phyloP scores from a whole-genome alignment of 371 early-diverging fungal genomes.

The Rhizomucor pusillus region DNA sequence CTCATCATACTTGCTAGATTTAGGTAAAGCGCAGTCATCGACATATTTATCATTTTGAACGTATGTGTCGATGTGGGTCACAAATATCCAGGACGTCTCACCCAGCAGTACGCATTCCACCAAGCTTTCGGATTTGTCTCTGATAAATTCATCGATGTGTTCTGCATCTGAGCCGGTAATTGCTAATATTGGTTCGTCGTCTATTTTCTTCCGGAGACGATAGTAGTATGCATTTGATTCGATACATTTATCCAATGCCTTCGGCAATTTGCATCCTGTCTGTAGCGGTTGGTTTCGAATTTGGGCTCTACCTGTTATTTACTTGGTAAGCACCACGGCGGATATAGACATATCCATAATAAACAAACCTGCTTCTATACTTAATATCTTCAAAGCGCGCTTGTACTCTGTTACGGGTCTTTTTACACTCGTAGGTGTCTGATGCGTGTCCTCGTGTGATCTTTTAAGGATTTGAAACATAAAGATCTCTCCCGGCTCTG shows the following conservation, averaged over 20 bases:
- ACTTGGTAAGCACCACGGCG: too few relatives aligned
- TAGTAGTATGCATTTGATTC: not conserved
- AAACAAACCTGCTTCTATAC: too few relatives aligned
- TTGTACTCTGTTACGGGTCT: too few relatives aligned
- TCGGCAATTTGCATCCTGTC: not conserved
- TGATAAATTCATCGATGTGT: not conserved
- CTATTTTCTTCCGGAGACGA: not conserved
- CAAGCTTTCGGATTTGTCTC: not conserved
- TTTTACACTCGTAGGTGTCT: too few relatives aligned
- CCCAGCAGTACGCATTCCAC: conserved; percentile 4
- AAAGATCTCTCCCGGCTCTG: too few relatives aligned
- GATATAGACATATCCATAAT: too few relatives aligned
- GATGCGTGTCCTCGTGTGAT: too few relatives aligned
- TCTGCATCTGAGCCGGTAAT: not conserved
- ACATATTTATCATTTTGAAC: not conserved
- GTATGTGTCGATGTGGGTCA: conserved; percentile 1
- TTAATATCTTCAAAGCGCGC: too few relatives aligned
- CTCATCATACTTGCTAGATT: not conserved
- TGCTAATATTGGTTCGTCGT: not conserved
- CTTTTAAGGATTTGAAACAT: too few relatives aligned
- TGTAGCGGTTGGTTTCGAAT: conserved; percentile 2
- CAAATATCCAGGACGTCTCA: not conserved
- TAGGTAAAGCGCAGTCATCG: conserved; percentile 3
- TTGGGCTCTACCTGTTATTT: too few relatives aligned
- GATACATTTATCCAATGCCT: conserved; percentile 1